phyloP scores from a whole-genome alignment of 768 basidiomycete genomes.

The Coprinopsis sp. region DNA sequence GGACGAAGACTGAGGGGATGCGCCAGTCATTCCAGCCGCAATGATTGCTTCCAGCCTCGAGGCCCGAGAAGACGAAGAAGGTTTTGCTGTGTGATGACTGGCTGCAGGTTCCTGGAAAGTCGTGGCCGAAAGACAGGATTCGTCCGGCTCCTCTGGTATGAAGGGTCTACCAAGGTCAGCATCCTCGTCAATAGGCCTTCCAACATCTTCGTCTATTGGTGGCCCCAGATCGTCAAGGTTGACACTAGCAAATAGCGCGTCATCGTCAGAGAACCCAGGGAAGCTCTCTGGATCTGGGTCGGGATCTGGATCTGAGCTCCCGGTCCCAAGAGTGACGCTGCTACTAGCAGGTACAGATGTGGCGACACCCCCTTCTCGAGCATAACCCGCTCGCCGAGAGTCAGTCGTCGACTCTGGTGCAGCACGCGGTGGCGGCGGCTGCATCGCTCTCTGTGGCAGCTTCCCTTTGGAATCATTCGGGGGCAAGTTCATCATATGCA shows the following conservation, averaged over 20 bases:
- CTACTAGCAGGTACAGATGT: neutral
- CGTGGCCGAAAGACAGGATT: neutral
- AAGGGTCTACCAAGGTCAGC: conserved; percentile 34
- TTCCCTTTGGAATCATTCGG: conserved; percentile 11
- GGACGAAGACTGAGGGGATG: too few relatives aligned
- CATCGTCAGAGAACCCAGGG: conserved; percentile 61
- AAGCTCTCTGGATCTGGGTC: conserved; percentile 36
- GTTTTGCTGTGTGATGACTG: too few relatives aligned
- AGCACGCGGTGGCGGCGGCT: neutral
- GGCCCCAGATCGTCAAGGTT: conserved; percentile 45
- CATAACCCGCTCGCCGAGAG: neutral
- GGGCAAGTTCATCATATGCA: too few relatives aligned
- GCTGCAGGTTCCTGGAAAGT: too few relatives aligned
- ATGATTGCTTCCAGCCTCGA: conserved; percentile 9
- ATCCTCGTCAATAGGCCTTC: conserved; percentile 39
- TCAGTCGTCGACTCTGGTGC: neutral
- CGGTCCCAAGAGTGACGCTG: neutral
- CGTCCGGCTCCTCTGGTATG: neutral
- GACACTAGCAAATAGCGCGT: conserved; percentile 55
- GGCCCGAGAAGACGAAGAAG: too few relatives aligned
- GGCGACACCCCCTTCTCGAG: neutral
- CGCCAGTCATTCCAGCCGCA: conserved; percentile 6
- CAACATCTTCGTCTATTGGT: conserved; percentile 39
- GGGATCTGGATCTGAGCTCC: conserved; percentile 4
- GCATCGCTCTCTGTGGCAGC: conserved; percentile 6